Percentiles rank a stretch among this genome's conserved stretches.
phyloP scores from a whole-genome alignment of 768 basidiomycete species.

The Tylopilus sp. region DNA sequence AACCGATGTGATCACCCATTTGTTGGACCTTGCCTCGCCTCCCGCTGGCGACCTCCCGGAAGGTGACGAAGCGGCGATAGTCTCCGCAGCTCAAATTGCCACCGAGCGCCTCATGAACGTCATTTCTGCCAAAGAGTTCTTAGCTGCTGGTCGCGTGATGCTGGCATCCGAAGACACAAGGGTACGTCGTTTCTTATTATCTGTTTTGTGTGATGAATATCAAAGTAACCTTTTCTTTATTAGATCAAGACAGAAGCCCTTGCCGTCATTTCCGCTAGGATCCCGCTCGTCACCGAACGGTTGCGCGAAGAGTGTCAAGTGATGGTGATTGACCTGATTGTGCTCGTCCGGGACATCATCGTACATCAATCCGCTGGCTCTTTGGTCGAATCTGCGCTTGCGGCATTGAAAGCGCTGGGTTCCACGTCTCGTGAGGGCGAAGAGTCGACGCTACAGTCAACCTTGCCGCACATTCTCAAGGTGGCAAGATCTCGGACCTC shows the following conservation, averaged over 20 bases:
- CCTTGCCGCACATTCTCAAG: conserved; percentile 56
- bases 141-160: conserved; percentile 53
- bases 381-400: conserved; percentile 48
- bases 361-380: conserved; percentile 37
- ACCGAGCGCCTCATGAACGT: conserved; percentile 54
- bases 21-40: conserved; percentile 46
- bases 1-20: conserved; percentile 43
- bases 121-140: conserved; percentile 71
- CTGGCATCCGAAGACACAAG: conserved; percentile 48
- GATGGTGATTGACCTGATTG: conserved; percentile 52
- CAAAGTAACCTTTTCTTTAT: background rate
- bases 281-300: conserved; percentile 55
- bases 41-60: conserved; percentile 31
- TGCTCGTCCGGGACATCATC: conserved; percentile 47
- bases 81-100: conserved; percentile 44
- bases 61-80: conserved; percentile 42
- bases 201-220: background rate
- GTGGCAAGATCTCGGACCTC: conserved; percentile 40
- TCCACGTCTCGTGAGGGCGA: conserved; percentile 60
- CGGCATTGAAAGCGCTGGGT: conserved; percentile 58
- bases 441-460: conserved; percentile 55
- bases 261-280: conserved; percentile 61
- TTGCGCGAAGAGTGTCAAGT: conserved; percentile 50
- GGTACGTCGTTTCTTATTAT: conserved; percentile 35
- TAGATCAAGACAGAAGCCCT: conserved; percentile 70